Conservation (phyloP, 495 filamentous ascomycete species). For the Aspergillus homomorphus region DNA sequence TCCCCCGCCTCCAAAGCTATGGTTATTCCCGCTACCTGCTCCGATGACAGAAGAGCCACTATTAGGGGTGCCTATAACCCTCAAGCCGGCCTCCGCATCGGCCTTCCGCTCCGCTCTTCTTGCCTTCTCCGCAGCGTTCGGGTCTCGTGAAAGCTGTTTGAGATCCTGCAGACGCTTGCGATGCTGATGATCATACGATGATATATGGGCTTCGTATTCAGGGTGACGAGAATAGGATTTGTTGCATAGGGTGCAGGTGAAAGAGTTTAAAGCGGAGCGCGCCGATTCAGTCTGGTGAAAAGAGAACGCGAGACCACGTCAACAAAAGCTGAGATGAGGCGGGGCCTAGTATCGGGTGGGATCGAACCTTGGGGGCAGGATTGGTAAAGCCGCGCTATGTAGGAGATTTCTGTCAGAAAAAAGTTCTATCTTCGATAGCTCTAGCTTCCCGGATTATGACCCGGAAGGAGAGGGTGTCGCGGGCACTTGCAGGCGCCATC, state of each 20-base stretch:
- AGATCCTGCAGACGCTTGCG: slow-evolving; percentile 63
- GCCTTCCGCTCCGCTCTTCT: slow-evolving; percentile 69
- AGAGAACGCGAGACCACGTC: background rate
- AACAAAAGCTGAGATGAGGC: background rate
- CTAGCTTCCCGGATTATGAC: background rate
- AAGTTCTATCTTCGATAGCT: background rate
- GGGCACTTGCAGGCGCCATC: slow-evolving; percentile 16
- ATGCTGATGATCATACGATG: slow-evolving; percentile 60
- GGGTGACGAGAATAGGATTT: slow-evolving; percentile 61
- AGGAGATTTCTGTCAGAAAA: background rate
- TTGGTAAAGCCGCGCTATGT: slow-evolving; percentile 46
- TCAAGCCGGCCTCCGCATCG: slow-evolving; percentile 51
- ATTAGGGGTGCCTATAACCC: slow-evolving; percentile 32
- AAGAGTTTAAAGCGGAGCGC: slow-evolving; percentile 80
- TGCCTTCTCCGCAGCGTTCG: slow-evolving; percentile 56
- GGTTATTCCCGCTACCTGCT: background rate
- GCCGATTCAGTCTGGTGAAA: slow-evolving; percentile 70
- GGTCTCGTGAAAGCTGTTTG: slow-evolving; percentile 58
- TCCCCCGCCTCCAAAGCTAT: slow-evolving; percentile 24
- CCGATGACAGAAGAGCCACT: slow-evolving; percentile 10
- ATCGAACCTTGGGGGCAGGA: slow-evolving; percentile 47
- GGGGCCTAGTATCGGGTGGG: no score
- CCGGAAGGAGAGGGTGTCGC: background rate
- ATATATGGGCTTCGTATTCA: slow-evolving; percentile 61
- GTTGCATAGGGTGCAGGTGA: slow-evolving; percentile 69